Conservation (phyloP, 225 moss, liverwort and hornwort genomes). For the Marchantia paleacea region DNA sequence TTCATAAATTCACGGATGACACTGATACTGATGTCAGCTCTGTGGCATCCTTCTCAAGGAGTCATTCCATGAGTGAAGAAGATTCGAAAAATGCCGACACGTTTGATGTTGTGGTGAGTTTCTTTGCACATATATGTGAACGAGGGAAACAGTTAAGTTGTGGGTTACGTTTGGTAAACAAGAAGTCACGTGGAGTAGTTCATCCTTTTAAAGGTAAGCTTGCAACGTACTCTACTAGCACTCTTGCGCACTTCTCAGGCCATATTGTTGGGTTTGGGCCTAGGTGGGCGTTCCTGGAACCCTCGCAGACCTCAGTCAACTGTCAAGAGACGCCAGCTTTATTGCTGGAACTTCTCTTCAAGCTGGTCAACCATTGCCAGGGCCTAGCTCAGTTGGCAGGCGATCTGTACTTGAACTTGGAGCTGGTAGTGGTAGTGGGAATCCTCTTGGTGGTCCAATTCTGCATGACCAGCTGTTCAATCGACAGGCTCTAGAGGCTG, state of each 20-base stretch:
- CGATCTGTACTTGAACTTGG: constrained; percentile 57
- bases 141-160: no score
- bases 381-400: constrained; percentile 69
- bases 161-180: no score
- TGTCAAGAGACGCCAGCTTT: constrained; percentile 77
- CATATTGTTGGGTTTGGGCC: constrained; percentile 17
- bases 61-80: constrained; percentile 72
- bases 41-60: constrained; percentile 61
- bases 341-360: constrained; percentile 54
- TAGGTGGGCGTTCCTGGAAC: constrained; percentile 87
- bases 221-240: neutral
- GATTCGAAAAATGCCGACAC: constrained; percentile 90
- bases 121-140: no score
- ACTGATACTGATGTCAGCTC: constrained; percentile 48
- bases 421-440: constrained; percentile 46
- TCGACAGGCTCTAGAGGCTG: constrained; percentile 62
- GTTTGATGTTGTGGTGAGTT: constrained; percentile 79
- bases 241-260: neutral
- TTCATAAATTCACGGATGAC: constrained; percentile 40
- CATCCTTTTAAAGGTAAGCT: no score
- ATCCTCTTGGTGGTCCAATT: constrained; percentile 21
- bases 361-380: constrained; percentile 45
- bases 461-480: constrained; percentile 48
- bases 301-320: constrained; percentile 83
- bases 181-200: no score